Evolutionary conservation across 306 rosid genomes (phyloP), one percentile per base, ranked within the genome.

Genomic region (Rosa persica): DNA sequence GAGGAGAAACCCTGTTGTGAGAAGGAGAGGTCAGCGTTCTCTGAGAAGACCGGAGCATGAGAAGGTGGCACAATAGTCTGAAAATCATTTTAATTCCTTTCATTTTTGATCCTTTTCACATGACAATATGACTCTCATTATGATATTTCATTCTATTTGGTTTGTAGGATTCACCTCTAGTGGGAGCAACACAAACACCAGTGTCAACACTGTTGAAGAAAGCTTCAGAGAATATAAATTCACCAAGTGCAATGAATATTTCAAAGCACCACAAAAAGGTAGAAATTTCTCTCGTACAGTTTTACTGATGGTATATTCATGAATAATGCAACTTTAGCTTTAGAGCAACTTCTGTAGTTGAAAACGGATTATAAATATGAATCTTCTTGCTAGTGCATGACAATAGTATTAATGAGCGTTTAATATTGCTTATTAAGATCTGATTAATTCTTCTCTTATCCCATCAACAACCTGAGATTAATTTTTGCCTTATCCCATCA

Each of bases 201-300:
- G 89, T 91, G 46, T 89, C 98, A 67, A 85, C 88, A 86, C 74
- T 91, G 87, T 85, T 89, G 86, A 87, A 88, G 84, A 89, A 90
- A 87, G 96, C 85, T 66, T 66, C 71, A 74, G 93, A 92, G 81
- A 86, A 84, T 46, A 76, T 80, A 34, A 87, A 89, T 81, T 71
- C 91, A 38, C 96, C 91, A 85, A 91, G 85, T 84, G 85, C 74
- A 52, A 78, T 85, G 86, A 89, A 77, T 82, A 91, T 93, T 68
- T 95, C 98, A 42, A 86, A 89, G 86, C 97, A 86, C 78, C 99
- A 87, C 76, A 95, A 86, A 76, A 93, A 93, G 98, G 99, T 84
- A 68, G 72, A 72, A 80, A 55, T 76, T 75, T 67, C 44, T 22
- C n/a, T n/a, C n/a, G n/a, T n/a, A n/a, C n/a, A n/a, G n/a, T n/a